A percentile compares a stretch with the other conserved stretches of the same genome.
Evolutionary conservation across 257 asterid genomes (phyloP).

Genomic region (Cordia subcordata): DNA sequence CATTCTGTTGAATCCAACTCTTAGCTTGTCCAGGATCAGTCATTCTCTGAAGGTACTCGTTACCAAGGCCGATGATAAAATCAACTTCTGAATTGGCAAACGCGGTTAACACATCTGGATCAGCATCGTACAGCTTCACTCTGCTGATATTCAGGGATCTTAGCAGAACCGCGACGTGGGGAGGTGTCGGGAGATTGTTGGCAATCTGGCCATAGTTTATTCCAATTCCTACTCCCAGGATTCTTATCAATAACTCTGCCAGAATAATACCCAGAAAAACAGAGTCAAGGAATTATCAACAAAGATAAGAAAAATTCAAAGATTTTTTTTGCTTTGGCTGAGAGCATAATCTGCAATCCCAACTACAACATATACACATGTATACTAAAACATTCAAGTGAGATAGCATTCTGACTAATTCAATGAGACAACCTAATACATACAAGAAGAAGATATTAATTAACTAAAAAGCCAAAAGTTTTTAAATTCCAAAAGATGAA

Average conservation of each 20-base stretch:
- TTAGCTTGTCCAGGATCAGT: slow-evolving; percentile 66
- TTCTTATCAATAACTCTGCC: slow-evolving; percentile 31
- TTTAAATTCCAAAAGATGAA: background rate
- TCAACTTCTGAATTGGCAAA: slow-evolving; percentile 63
- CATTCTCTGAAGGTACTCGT: slow-evolving; percentile 53
- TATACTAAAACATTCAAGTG: background rate
- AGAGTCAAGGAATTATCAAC: slow-evolving; percentile 3
- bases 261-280: background rate
- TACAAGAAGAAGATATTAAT: background rate
- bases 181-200: slow-evolving; percentile 68
- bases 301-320: background rate
- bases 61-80: slow-evolving; percentile 68
- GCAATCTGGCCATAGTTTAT: slow-evolving; percentile 93
- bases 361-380: background rate
- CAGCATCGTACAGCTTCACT: slow-evolving; percentile 80
- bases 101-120: slow-evolving; percentile 60
- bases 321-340: background rate
- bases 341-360: background rate
- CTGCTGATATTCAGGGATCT: slow-evolving; percentile 51
- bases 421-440: background rate
- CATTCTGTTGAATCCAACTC: slow-evolving; percentile 62
- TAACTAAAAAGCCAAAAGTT: background rate
- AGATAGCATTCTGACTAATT: background rate
- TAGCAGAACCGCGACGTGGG: slow-evolving; percentile 62
- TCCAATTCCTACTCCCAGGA: slow-evolving; percentile 48